phyloP scores from a whole-genome alignment of 169 alveolate genomes.

The Plasmodium sp. region DNA sequence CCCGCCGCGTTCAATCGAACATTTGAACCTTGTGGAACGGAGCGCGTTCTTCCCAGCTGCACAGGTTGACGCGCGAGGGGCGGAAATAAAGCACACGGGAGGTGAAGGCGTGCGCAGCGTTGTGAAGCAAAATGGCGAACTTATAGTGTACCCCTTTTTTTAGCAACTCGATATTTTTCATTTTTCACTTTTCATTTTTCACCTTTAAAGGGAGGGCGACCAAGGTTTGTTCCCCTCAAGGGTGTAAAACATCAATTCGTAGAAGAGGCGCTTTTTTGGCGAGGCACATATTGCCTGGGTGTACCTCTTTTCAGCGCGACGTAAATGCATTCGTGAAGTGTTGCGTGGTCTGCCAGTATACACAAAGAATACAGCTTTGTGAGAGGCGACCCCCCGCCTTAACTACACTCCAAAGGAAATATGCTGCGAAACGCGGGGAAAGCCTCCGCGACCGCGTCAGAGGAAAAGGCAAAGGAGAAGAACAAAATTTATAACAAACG shows the following conservation, averaged over 20 bases:
- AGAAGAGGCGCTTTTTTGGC: background rate
- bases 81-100: background rate
- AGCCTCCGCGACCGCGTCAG: background rate
- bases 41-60: background rate
- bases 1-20: background rate
- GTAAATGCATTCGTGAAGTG: background rate
- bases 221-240: background rate
- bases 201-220: background rate
- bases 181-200: background rate
- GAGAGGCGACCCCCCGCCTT: background rate
- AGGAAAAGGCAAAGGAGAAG: slow-evolving; percentile 13
- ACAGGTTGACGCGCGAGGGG: background rate
- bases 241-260: background rate
- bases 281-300: background rate
- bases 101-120: background rate
- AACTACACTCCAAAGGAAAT: background rate
- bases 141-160: background rate
- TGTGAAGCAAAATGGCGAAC: background rate
- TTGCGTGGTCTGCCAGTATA: background rate
- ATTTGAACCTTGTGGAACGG: background rate
- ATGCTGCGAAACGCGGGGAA: slow-evolving; percentile 50
- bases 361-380: background rate
- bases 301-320: background rate
- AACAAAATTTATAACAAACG: slow-evolving; percentile 42
- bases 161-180: background rate